These are phyloP conservation scores for Eurotiales sp. DNA, from an alignment of 2,329 filamentous ascomycete genomes.

Conservation along the genomic window DNA sequence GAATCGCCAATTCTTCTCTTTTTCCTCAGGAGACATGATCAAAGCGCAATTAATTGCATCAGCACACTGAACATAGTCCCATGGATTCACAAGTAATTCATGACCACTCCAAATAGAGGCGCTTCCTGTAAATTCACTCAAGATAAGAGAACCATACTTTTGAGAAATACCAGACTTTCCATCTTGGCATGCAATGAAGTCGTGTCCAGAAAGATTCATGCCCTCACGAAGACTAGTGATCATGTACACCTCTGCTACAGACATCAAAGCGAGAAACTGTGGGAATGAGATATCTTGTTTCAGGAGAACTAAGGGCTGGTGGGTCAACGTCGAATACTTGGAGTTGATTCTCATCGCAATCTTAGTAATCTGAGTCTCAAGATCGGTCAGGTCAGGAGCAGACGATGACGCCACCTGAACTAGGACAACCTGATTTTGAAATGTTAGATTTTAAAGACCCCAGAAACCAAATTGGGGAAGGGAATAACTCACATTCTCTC, in stretches of 20 bases:
- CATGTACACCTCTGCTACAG: slow-evolving; percentile 83
- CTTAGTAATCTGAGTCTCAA: slow-evolving; percentile 82
- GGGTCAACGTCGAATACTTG: slow-evolving; percentile 78
- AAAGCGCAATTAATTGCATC: slow-evolving; percentile 77
- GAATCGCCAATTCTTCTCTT: slow-evolving; percentile 66
- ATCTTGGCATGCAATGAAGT: slow-evolving; percentile 89
- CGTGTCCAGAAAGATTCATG: slow-evolving; percentile 93
- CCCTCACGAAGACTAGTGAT: slow-evolving; percentile 92
- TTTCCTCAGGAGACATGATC: slow-evolving; percentile 74
- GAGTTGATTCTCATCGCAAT: slow-evolving; percentile 93
- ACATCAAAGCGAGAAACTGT: slow-evolving; percentile 86
- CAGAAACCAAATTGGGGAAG: neutral
- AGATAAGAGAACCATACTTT: slow-evolving; percentile 80
- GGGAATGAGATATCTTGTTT: slow-evolving; percentile 90
- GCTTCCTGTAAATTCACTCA: slow-evolving; percentile 92
- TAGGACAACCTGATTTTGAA: slow-evolving; percentile 62
- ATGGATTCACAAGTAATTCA: slow-evolving; percentile 84
- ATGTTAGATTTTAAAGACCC: slow-evolving; percentile 1
- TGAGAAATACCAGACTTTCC: slow-evolving; percentile 62
- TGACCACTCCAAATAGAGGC: slow-evolving; percentile 75
- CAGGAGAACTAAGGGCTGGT: slow-evolving; percentile 86
- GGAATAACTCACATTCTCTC: slow-evolving; percentile 55
- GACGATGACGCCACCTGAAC: slow-evolving; percentile 84
- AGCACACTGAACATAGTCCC: slow-evolving; percentile 85
- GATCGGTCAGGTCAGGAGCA: slow-evolving; percentile 75